Evolutionary conservation across 331 rosid species (phyloP), one percentile per base, ranked within the genome.

Genomic region (Telfairia occidentalis): DNA sequence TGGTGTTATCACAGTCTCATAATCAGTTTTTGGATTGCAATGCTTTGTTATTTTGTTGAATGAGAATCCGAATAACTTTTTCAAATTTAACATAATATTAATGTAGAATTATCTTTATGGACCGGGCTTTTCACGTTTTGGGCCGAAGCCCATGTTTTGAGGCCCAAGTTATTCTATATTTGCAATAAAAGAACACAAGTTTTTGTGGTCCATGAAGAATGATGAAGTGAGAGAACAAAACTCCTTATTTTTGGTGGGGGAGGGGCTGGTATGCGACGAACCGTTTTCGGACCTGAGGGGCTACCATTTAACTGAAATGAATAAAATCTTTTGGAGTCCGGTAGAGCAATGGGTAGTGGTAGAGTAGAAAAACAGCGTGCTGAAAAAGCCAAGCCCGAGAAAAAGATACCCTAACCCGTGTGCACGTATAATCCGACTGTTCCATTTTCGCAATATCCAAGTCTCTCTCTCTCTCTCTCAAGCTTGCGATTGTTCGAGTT

Each of bases 401-500:
- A 5, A 45, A 5, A 5, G 32, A 66, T 66, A 40, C 53, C 73
- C 53, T 40, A 66, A 40, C 21, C 7, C 53, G 49, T 35, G 16
- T 7, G 49, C 49, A n/a, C 71, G 48, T 64, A 18, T 9, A 37
- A 43, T 45, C 19, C 45, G 15, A 34, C 49, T 42, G 11, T 63
- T 74, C 70, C 26, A 7, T 24, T 85, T 81, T 58, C 89, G 46
- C 84, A 21, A 24, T 53, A 3, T 61, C 42, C 58, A 87, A 89
- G 83, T 80, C 61, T 82, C 80, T 77, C 37, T 60, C 42, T 42
- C 23, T 29, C 73, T 54, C 37, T 18, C 78, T 78, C 67, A 79
- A 78, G 71, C 49, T n/a, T 70, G 59, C 81, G 67, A 65, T 72
- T 78, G 76, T 40, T n/a, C 59, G 26, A 79, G 78, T 81, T 78